Evolutionary conservation across 1,284 basidiomycete genomes (phyloP).

Genomic region (Cryptococcus floricola): DNA sequence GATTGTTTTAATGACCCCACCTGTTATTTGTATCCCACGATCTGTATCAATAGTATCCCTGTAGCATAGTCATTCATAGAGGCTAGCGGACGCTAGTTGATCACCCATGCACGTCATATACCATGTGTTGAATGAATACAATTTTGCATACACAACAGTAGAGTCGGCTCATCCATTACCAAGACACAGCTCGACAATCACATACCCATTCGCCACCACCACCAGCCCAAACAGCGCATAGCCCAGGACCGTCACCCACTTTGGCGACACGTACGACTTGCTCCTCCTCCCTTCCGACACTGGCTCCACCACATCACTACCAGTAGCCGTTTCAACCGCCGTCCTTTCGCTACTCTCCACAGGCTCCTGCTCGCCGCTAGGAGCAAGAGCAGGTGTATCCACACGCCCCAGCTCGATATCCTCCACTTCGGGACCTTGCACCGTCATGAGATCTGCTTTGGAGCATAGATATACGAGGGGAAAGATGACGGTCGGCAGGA

Average conservation of each 20-base stretch:
- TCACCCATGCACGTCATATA: not conserved
- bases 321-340: not conserved
- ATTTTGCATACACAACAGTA: not conserved
- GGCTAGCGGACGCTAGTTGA: not conserved
- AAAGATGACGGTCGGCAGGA: conserved; percentile 80
- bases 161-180: conserved; percentile 17
- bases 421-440: conserved; percentile 46
- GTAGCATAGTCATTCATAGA: not conserved
- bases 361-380: not conserved
- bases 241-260: conserved; percentile 57
- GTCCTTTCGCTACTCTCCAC: not conserved
- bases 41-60: too few relatives aligned
- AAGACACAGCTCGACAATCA: conserved; percentile 42
- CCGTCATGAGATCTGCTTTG: conserved; percentile 65
- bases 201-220: conserved; percentile 60
- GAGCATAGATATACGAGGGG: conserved; percentile 75
- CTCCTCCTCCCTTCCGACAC: conserved; percentile 1
- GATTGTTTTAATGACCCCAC: not conserved
- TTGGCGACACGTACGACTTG: conserved; percentile 58
- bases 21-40: not conserved
- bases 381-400: not conserved
- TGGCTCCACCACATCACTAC: not conserved
- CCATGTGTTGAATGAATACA: not conserved
- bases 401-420: not conserved
- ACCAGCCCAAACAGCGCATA: conserved; percentile 63